A percentile compares a stretch with the other conserved stretches of the same genome.
Evolutionary conservation across 2,329 filamentous ascomycete species (phyloP).

Genomic region (Fusarium illudens): DNA sequence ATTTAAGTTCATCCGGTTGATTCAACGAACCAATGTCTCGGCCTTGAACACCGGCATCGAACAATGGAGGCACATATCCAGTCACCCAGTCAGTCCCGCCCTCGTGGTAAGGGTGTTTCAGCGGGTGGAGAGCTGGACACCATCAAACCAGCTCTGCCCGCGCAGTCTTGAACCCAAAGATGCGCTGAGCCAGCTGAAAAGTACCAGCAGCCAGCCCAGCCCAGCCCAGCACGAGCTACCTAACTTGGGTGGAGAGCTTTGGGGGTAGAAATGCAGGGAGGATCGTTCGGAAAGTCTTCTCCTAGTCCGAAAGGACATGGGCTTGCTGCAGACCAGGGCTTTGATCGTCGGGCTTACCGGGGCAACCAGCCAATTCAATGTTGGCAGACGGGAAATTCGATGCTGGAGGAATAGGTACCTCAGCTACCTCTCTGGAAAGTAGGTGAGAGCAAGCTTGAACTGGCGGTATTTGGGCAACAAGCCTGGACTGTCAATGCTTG

Average conservation of each 20-base stretch:
- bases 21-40: constrained; percentile 6
- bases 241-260: not conserved
- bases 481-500: not conserved
- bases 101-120: constrained; percentile 5
- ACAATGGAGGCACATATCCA: constrained; percentile 3
- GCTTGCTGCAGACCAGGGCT: not conserved
- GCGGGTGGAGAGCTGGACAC: constrained; percentile 1
- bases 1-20: constrained; percentile 27
- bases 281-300: not conserved
- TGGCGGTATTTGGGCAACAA: not conserved
- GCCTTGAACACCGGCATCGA: not conserved
- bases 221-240: not conserved
- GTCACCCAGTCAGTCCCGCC: constrained; percentile 2
- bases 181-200: not conserved
- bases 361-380: constrained; percentile 15
- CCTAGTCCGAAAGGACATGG: constrained; percentile 1
- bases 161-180: not conserved
- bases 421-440: constrained; percentile 4
- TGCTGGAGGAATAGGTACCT: not conserved
- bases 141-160: not conserved
- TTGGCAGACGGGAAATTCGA: constrained; percentile 13
- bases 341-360: constrained; percentile 7
- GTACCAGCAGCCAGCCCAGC: not conserved
- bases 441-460: not conserved
- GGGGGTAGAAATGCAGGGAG: not conserved